Percentiles rank a stretch among this genome's conserved stretches.
These are phyloP conservation scores for Boletus insuetus DNA, from an alignment of 768 basidiomycete genomes.

Conservation along the genomic window DNA sequence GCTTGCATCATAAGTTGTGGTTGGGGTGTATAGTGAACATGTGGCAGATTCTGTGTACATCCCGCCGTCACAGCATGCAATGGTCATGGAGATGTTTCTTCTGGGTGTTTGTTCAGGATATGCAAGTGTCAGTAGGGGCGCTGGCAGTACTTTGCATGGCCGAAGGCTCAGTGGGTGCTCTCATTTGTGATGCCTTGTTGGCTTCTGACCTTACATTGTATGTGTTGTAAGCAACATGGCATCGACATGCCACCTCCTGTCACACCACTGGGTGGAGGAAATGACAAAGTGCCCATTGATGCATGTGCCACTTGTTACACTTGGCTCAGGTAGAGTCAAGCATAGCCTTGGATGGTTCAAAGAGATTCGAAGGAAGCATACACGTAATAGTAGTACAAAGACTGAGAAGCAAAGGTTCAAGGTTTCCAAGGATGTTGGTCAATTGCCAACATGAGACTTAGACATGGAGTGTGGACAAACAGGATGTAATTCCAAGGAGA, in stretches of 20 bases:
- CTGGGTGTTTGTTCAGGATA: constrained; percentile 2
- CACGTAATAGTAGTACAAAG: too few relatives aligned
- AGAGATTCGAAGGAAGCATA: too few relatives aligned
- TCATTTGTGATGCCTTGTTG: neutral
- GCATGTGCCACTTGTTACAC: too few relatives aligned
- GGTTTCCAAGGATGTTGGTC: too few relatives aligned
- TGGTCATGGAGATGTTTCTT: neutral
- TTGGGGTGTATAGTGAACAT: neutral
- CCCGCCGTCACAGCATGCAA: neutral
- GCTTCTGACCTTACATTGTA: neutral
- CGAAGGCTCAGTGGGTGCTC: neutral
- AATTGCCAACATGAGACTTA: too few relatives aligned
- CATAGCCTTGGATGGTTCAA: too few relatives aligned
- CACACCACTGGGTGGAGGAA: neutral
- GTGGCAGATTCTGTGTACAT: constrained; percentile 1
- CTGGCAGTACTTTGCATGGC: constrained; percentile 3
- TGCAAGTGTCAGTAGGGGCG: neutral
- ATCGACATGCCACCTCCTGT: neutral
- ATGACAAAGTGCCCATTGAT: neutral
- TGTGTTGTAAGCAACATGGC: neutral
- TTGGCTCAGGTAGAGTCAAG: too few relatives aligned
- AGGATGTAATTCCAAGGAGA: too few relatives aligned
- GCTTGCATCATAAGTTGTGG: neutral
- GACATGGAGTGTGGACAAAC: too few relatives aligned
- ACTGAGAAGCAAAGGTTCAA: too few relatives aligned